Conservation (phyloP, 495 filamentous ascomycete genomes). For the Penicillium cosmopolitanum region DNA sequence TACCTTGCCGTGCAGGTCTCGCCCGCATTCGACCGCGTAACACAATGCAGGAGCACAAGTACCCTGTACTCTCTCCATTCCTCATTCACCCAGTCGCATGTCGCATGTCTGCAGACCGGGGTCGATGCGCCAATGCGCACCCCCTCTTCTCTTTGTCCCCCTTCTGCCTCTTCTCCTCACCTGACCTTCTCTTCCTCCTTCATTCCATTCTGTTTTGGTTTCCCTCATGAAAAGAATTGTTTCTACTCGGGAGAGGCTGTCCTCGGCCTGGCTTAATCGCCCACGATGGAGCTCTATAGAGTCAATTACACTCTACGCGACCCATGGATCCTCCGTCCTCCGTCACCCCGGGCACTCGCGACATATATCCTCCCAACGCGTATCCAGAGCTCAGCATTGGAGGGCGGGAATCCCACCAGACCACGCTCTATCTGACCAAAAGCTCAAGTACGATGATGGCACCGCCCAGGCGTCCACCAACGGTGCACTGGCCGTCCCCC, state of each 20-base stretch:
- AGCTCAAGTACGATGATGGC: not conserved
- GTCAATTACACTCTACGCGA: constrained; percentile 2
- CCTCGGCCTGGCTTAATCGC: constrained; percentile 26
- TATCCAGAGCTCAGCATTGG: constrained; percentile 1
- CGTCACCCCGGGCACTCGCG: constrained; percentile 9
- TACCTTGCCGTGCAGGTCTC: constrained; percentile 11
- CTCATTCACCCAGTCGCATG: not conserved
- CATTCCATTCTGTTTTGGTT: not conserved
- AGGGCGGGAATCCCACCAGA: not conserved
- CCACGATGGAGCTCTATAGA: constrained; percentile 20
- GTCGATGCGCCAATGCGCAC: constrained; percentile 21
- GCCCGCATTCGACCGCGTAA: constrained; percentile 1
- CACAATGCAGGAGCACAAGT: constrained; percentile 13
- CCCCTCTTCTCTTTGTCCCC: constrained; percentile 13
- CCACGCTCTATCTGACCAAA: not conserved
- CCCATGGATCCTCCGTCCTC: not conserved
- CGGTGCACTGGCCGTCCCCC: not conserved
- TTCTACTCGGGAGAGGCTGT: constrained; percentile 26
- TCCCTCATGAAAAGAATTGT: constrained; percentile 29
- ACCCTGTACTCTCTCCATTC: constrained; percentile 10
- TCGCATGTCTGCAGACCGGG: constrained; percentile 13
- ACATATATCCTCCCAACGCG: constrained; percentile 8
- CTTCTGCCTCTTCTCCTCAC: not conserved
- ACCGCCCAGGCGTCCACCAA: not conserved
- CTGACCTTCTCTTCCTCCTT: not conserved